Evolutionary conservation across 176 grass and related monocot species (phyloP).

Genomic region (Musa acuminata): DNA sequence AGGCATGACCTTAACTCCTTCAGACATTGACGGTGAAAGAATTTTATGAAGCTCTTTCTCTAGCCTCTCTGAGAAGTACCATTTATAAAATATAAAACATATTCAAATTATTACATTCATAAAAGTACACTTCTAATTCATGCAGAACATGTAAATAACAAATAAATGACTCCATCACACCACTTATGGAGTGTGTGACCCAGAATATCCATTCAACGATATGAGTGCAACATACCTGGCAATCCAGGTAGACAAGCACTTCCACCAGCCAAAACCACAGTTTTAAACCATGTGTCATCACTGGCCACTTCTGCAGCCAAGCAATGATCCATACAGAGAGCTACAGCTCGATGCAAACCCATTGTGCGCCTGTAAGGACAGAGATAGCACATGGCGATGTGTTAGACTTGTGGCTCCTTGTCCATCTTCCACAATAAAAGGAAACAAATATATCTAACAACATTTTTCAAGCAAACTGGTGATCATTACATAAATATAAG

Average conservation of each 20-base stretch:
- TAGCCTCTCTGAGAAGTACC: constrained; percentile 51
- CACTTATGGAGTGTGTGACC: too few relatives aligned
- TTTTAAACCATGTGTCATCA: constrained; percentile 82
- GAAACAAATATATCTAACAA: too few relatives aligned
- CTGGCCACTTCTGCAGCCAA: constrained; percentile 38
- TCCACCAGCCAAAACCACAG: constrained; percentile 73
- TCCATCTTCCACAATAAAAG: background rate
- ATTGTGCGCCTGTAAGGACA: constrained; percentile 50
- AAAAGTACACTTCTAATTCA: background rate
- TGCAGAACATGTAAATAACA: background rate
- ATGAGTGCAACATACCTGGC: constrained; percentile 37
- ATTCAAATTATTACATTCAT: background rate
- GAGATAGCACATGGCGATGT: constrained; percentile 11
- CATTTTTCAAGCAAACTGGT: too few relatives aligned
- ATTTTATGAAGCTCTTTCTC: constrained; percentile 68
- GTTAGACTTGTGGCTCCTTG: background rate
- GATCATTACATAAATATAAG: too few relatives aligned
- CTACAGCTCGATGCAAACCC: constrained; percentile 75
- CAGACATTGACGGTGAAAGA: constrained; percentile 56
- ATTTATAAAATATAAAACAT: background rate
- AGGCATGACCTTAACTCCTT: constrained; percentile 71
- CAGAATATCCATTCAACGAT: too few relatives aligned
- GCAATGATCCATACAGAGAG: constrained; percentile 94
- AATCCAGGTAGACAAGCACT: constrained; percentile 74
- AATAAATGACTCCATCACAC: background rate